These are phyloP conservation scores for Globisporangium abappressorium DNA, from an alignment of 352 stramenopile genomes.

Conservation along the genomic window DNA sequence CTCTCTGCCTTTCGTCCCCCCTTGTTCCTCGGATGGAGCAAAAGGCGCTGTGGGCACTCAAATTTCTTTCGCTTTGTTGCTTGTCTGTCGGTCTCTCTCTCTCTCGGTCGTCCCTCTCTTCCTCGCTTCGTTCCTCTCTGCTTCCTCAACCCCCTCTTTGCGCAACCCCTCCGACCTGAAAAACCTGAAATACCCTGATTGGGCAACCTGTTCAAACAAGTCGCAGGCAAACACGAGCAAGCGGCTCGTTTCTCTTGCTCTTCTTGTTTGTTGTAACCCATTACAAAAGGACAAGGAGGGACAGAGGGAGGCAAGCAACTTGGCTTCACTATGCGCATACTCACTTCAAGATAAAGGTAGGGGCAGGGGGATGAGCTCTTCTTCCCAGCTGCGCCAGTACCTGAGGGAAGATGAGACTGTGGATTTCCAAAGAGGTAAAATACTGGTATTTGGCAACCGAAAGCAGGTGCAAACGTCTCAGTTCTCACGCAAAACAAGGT, in stretches of 20 bases:
- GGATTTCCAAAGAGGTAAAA: neutral
- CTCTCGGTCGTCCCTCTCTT: neutral
- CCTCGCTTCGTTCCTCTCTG: neutral
- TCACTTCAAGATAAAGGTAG: slow-evolving; percentile 6
- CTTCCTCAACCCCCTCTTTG: neutral
- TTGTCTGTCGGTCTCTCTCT: neutral
- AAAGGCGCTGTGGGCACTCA: slow-evolving; percentile 15
- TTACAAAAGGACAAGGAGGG: slow-evolving; percentile 2
- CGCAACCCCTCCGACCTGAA: neutral
- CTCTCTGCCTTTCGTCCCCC: slow-evolving; percentile 9
- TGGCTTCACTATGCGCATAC: slow-evolving; percentile 11
- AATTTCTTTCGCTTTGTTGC: slow-evolving; percentile 15
- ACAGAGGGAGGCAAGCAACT: slow-evolving; percentile 2
- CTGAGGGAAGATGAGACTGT: slow-evolving; percentile 7
- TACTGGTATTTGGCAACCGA: neutral
- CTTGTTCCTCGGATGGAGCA: slow-evolving; percentile 17
- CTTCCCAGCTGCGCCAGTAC: slow-evolving; percentile 5
- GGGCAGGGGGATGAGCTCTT: slow-evolving; percentile 2
- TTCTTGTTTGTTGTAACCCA: slow-evolving; percentile 8
- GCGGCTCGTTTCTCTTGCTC: slow-evolving; percentile 7
- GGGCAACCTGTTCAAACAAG: neutral
- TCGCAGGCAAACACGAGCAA: neutral
- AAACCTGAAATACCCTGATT: neutral
- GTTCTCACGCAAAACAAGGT: neutral
- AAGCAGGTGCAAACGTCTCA: neutral